Evolutionary conservation across 352 stramenopile species (phyloP), one percentile per base, ranked within the genome.

Genomic region (Thraustochytrium sp.): DNA sequence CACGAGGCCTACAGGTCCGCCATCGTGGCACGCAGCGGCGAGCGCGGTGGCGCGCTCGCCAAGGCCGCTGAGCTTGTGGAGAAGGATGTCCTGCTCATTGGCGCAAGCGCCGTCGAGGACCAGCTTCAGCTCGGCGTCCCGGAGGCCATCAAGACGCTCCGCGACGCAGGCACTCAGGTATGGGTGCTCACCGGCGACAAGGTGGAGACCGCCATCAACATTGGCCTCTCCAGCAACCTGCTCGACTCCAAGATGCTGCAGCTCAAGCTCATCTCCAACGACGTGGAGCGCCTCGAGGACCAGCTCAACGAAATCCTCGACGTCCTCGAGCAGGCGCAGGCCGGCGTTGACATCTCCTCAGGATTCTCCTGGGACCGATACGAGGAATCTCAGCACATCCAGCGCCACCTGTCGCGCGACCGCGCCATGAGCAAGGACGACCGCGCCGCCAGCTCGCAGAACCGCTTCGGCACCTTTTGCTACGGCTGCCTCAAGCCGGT

Each of bases 121-220:
- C 94, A 96, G 75, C 88, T 98, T 8, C 94, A 98, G 84, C 88
- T 90, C 62, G 94, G 92, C 34, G 94, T 98, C 0, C 92, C 92
- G 0, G 89, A 96, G 49, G 89, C 92, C 37, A 96, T 98, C 18
- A 89, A 89, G 5, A 90, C 93, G 44, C 86, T 98, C 8, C 88
- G 90, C 0, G 87, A 85, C 11, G 94, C 93, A 1, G 93, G 94
- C 1, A 93, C 97, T 40, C 95, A 96, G 82, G 92, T 97, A 26
- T 97, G 93, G 93, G 93, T 98, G 26, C 91, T 98, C 49, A 98
- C 94, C 2, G 94, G 94, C 3, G 94, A 98, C 87, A 98, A 98
- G 82, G 87, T 94, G 56, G 94, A 98, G 84, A 98, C 94, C 3
- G 94, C 94, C 23, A 96, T 98, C 84, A 97, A 98, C 85, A 98